Percentiles rank a stretch among this genome's conserved stretches.
Evolutionary conservation across 192 early-diverging fungal genomes (phyloP).

Genomic region (Allomyces javanicus): DNA sequence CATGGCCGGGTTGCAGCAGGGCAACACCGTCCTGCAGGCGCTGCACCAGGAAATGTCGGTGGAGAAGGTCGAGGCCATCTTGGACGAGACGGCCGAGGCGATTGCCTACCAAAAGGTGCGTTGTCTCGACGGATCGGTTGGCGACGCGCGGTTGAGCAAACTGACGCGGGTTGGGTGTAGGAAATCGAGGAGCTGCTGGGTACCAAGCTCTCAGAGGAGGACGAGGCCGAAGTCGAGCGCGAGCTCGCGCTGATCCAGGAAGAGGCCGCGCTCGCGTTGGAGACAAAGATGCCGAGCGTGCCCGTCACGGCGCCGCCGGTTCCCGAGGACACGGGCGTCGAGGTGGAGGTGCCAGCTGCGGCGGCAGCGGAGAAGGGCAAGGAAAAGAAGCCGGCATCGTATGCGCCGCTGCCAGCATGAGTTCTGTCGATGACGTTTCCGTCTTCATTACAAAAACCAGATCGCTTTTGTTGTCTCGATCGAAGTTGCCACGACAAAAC

Average conservation of each 20-base stretch:
- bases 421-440: too few species aligned
- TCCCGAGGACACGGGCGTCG: too few species aligned
- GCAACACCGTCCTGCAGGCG: slow-evolving; percentile 67
- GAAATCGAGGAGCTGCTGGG: slow-evolving; percentile 66
- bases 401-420: too few species aligned
- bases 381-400: too few species aligned
- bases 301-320: too few species aligned
- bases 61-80: slow-evolving; percentile 77
- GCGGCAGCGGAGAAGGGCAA: too few species aligned
- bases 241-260: slow-evolving; percentile 55
- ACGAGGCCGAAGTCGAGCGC: slow-evolving; percentile 63
- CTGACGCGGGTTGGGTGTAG: slow-evolving; percentile 9
- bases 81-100: slow-evolving; percentile 90
- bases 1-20: slow-evolving; percentile 58
- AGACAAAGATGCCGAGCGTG: too few species aligned
- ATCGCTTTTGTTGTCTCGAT: too few species aligned
- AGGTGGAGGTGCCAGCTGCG: too few species aligned
- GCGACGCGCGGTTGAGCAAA: not conserved
- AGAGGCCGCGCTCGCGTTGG: slow-evolving; percentile 2
- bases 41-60: slow-evolving; percentile 71
- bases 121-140: not conserved
- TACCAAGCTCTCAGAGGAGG: slow-evolving; percentile 51
- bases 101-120: slow-evolving; percentile 83
- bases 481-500: too few species aligned
- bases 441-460: too few species aligned